These are phyloP conservation scores for Cyberlindnera misumaiensis DNA, from an alignment of 805 yeast species.

Conservation along the genomic window DNA sequence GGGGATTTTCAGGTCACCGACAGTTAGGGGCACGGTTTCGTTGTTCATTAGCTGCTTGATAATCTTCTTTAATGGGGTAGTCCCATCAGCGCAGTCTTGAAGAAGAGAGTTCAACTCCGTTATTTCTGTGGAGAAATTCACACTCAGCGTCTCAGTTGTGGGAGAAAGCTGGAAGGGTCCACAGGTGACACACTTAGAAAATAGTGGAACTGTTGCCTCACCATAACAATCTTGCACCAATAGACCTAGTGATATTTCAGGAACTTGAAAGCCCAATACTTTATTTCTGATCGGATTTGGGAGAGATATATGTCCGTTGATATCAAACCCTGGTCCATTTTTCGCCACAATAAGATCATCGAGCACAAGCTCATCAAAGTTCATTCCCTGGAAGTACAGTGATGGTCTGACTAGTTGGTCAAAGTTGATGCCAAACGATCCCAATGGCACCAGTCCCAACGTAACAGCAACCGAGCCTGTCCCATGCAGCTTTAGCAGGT, in stretches of 20 bases:
- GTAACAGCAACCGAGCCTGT: constrained; percentile 26
- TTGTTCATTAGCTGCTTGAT: constrained; percentile 13
- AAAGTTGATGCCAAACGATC: constrained; percentile 25
- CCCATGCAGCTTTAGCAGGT: constrained; percentile 28
- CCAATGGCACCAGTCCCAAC: constrained; percentile 29
- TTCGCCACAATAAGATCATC: constrained; percentile 21
- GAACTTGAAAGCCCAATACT: constrained; percentile 24
- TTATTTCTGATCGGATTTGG: constrained; percentile 18
- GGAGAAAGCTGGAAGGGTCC: constrained; percentile 13
- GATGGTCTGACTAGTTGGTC: constrained; percentile 24
- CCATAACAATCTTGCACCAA: constrained; percentile 31
- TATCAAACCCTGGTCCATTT: constrained; percentile 18
- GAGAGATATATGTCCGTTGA: constrained; percentile 9
- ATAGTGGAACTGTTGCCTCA: constrained; percentile 24
- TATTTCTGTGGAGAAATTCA: constrained; percentile 7
- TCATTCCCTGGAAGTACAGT: constrained; percentile 14
- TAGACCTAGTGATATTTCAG: constrained; percentile 31
- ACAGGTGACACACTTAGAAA: constrained; percentile 12
- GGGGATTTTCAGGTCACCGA: not conserved
- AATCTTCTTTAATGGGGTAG: constrained; percentile 13
- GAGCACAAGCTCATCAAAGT: constrained; percentile 19
- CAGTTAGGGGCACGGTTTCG: constrained; percentile 11
- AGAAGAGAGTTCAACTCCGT: constrained; percentile 5
- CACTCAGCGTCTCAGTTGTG: not conserved
- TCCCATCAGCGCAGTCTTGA: constrained; percentile 2